Evolutionary conservation across 73 alveolate genomes (phyloP), one percentile per base, ranked within the genome.

Genomic region (Paramecium sonneborni): DNA sequence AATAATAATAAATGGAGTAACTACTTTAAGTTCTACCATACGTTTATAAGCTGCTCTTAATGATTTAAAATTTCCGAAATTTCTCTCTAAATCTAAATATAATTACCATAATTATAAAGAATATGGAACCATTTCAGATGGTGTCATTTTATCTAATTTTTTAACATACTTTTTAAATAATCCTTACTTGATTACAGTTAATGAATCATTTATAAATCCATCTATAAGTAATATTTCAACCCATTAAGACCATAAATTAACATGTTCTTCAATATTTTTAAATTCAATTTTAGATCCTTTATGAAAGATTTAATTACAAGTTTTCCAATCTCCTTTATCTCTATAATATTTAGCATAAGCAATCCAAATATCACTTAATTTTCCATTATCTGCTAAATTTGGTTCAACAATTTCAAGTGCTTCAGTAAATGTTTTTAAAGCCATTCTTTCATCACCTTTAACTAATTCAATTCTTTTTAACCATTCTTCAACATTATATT

Each of bases 401-500:
- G 99, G 99, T 37, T 94, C 98, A n/a, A 98, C 96, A 5, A 96
- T 90, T 26, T 94, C 95, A 26, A 98, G 85, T 15, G 99, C 99
- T 88, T 98, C 98, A 52, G 97, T 94, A 85, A 95, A 97, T 52
- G 98, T 93, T 92, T 94, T 93, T 26, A 94, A 93, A 10, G 95
- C 96, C 52, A 93, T 92, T 43, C 70, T 94, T 48, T 82, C 88
- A 86, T 93, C 96, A 28, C 92, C 91, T 87, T 95, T 96, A 48
- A 92, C 95, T 57, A 97, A 95, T 55, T 92, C 94, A 5, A 97
- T 95, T 93, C 98, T 92, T 82, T 95, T 96, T 39, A 95, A 56
- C 99, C 99, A 98, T 92, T 97, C 99, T 57, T 96, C 79, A 26
- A 97, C 98, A 95, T 98, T 97, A 90, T 97, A 93, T 62, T 99